phyloP scores from a whole-genome alignment of 441 rosid species.

The Populus tomentosa region DNA sequence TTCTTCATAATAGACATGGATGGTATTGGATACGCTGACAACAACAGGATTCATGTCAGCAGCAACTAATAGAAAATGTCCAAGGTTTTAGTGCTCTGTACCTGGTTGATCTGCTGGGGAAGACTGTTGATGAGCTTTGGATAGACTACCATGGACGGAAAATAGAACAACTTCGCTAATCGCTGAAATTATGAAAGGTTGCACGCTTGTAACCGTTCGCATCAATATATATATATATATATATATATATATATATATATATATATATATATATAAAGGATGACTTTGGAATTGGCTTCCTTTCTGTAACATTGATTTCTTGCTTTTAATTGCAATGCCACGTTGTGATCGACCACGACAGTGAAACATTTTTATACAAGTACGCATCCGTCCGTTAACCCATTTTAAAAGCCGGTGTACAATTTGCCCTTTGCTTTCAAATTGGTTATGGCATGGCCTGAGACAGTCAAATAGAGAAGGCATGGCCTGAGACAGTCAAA shows the following conservation, averaged over 20 bases:
- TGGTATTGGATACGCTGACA: conserved; percentile 17
- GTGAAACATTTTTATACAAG: not conserved
- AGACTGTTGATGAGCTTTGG: conserved; percentile 42
- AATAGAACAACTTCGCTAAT: not conserved
- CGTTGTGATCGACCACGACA: not conserved
- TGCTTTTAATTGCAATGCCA: not conserved
- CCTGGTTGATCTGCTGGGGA: conserved; percentile 38
- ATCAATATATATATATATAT: too few species aligned
- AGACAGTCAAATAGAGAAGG: too few species aligned
- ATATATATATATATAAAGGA: too few species aligned
- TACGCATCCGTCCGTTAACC: not conserved
- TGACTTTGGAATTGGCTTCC: not conserved
- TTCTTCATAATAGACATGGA: conserved; percentile 21
- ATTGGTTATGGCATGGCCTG: not conserved
- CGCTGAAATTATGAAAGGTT: not conserved
- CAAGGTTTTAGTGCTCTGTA: conserved; percentile 23
- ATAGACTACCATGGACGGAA: conserved; percentile 33
- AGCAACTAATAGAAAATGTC: too few species aligned
- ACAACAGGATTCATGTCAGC: conserved; percentile 24
- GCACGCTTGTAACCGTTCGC: not conserved
- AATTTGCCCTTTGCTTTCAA: not conserved
- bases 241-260: too few species aligned
- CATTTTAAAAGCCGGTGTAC: not conserved
- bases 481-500: too few species aligned
- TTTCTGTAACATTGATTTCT: not conserved